Evolutionary conservation across 1,284 basidiomycete genomes (phyloP).

Genomic region (Volvariella volvacea): DNA sequence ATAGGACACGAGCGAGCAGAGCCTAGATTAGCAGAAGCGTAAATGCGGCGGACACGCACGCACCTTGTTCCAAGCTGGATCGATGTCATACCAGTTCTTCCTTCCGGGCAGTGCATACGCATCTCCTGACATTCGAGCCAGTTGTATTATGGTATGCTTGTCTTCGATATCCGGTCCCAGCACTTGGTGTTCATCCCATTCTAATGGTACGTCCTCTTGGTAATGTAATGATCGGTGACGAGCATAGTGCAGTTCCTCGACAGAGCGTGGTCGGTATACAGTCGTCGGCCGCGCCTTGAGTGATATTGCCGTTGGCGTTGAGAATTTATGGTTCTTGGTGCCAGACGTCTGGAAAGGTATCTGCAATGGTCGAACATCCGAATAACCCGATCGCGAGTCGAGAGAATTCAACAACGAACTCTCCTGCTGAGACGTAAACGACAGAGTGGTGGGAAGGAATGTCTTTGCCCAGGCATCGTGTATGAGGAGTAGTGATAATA

Average conservation of each 20-base stretch:
- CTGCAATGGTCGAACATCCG: not conserved
- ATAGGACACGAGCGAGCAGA: not conserved
- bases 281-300: slow-evolving; percentile 48
- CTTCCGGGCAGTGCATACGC: slow-evolving; percentile 74
- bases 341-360: not conserved
- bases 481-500: too few relatives aligned
- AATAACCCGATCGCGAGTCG: not conserved
- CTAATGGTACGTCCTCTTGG: slow-evolving; percentile 41
- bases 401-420: not conserved
- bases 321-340: not conserved
- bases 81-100: slow-evolving; percentile 82
- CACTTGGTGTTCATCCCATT: slow-evolving; percentile 52
- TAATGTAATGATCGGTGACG: slow-evolving; percentile 43
- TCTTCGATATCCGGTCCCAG: slow-evolving; percentile 73
- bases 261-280: slow-evolving; percentile 54
- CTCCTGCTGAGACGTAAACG: not conserved
- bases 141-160: slow-evolving; percentile 73
- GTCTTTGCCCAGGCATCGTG: not conserved
- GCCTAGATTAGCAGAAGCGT: slow-evolving; percentile 2
- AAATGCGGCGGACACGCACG: slow-evolving; percentile 19
- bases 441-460: not conserved
- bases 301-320: slow-evolving; percentile 16
- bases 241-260: slow-evolving; percentile 41
- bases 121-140: slow-evolving; percentile 89
- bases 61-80: slow-evolving; percentile 68